Percentiles rank a stretch among this genome's conserved stretches.
Evolutionary conservation across 2,329 filamentous ascomycete genomes (phyloP).

Genomic region (Talaromyces verruculosus): DNA sequence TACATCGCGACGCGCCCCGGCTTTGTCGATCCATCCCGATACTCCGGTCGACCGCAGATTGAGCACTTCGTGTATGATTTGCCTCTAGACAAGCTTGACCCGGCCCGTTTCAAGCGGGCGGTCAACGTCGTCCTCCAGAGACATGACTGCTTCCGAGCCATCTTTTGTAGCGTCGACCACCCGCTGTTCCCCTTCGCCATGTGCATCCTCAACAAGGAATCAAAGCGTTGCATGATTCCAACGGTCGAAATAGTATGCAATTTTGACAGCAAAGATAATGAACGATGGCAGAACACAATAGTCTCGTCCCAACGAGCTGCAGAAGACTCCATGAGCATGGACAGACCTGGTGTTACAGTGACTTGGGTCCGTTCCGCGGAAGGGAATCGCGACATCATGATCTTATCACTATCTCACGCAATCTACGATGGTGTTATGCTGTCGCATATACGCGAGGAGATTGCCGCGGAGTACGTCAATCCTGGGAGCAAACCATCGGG

Average conservation of each 20-base stretch:
- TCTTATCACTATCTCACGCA: conserved; percentile 8
- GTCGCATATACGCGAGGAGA: conserved; percentile 1
- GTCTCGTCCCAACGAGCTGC: conserved; percentile 5
- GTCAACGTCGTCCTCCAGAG: conserved; percentile 8
- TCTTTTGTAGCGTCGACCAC: conserved; percentile 9
- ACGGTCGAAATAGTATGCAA: conserved; percentile 9
- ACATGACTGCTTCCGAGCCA: conserved; percentile 13
- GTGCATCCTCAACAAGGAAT: conserved; percentile 2
- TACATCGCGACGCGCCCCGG: conserved; percentile 5
- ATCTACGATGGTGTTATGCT: conserved; percentile 8
- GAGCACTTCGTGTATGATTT: conserved; percentile 5
- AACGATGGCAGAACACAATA: conserved; percentile 9
- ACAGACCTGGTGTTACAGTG: conserved; percentile 3
- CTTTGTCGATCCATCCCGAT: conserved; percentile 4
- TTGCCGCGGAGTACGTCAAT: conserved; percentile 2
- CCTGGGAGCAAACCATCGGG: conserved; percentile 3
- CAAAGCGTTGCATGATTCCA: conserved; percentile 4
- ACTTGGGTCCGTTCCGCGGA: conserved; percentile 1
- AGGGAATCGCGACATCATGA: conserved; percentile 1
- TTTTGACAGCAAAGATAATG: background rate
- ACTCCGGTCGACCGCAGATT: conserved; percentile 12
- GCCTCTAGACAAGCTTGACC: conserved; percentile 6
- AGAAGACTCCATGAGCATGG: conserved; percentile 15
- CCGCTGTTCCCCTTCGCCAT: background rate
- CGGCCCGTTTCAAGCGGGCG: background rate